Conservation (phyloP, 129 eudicot genomes). For the Logfia minima region DNA sequence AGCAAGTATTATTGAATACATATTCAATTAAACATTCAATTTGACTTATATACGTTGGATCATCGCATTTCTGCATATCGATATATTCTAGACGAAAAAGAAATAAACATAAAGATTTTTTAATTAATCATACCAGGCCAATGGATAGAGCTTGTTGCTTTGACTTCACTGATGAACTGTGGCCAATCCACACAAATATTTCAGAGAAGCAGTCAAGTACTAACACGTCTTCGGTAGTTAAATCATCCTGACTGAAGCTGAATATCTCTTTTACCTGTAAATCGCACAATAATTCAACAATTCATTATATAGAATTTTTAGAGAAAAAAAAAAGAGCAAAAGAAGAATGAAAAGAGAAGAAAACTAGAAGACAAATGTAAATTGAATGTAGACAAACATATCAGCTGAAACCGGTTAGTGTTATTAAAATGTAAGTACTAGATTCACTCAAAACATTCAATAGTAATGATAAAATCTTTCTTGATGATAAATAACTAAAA, state of each 20-base stretch:
- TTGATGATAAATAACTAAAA: not conserved
- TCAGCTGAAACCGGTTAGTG: not conserved
- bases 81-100: not conserved
- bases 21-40: not conserved
- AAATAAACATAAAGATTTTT: not conserved
- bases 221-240: slow-evolving; percentile 70
- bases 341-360: not conserved
- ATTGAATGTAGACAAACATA: not conserved
- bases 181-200: slow-evolving; percentile 69
- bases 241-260: slow-evolving; percentile 69
- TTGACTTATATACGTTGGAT: not conserved
- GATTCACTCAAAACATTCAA: not conserved
- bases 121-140: slow-evolving; percentile 50
- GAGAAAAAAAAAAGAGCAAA: not conserved
- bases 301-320: not conserved
- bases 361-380: not conserved
- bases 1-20: not conserved
- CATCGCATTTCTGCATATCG: not conserved
- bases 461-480: not conserved
- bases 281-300: not conserved
- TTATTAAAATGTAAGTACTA: not conserved
- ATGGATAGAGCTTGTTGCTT: slow-evolving; percentile 59
- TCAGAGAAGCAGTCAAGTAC: slow-evolving; percentile 61
- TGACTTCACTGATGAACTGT: slow-evolving; percentile 39
- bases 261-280: slow-evolving; percentile 68